A percentile compares a stretch with the other conserved stretches of the same genome.
Conservation (phyloP, 1,284 basidiomycete genomes). For the Vanrija pseudolonga region DNA sequence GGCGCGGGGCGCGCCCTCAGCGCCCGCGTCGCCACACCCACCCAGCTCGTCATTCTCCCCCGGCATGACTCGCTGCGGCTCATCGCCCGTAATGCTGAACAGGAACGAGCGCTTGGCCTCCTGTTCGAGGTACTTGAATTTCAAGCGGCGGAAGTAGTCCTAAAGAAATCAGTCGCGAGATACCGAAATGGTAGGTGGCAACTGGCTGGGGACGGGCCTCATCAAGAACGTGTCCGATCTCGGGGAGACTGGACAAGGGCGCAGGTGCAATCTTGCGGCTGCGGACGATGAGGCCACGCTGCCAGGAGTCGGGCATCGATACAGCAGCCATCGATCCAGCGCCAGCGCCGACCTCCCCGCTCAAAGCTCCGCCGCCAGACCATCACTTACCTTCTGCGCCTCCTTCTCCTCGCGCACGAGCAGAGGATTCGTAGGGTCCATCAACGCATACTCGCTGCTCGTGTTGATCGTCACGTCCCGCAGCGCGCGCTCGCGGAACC, state of each 20-base stretch:
- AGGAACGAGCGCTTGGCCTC: constrained; percentile 82
- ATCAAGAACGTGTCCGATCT: no score
- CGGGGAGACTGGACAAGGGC: no score
- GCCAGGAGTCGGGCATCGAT: no score
- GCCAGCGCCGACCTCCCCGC: background rate
- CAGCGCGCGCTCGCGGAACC: constrained; percentile 33
- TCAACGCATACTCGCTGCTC: constrained; percentile 10
- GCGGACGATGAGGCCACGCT: no score
- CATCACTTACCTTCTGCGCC: constrained; percentile 34
- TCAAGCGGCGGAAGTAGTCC: constrained; percentile 74
- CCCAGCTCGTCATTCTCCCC: constrained; percentile 65
- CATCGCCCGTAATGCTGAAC: constrained; percentile 72
- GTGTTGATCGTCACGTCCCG: constrained; percentile 24
- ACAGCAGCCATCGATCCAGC: no score
- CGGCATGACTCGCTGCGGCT: constrained; percentile 67
- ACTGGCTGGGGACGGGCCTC: no score
- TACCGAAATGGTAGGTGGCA: background rate
- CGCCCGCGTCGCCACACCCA: constrained; percentile 15
- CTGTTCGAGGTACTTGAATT: constrained; percentile 79
- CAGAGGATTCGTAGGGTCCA: constrained; percentile 41
- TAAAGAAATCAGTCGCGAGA: constrained; percentile 33
- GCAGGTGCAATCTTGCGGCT: no score
- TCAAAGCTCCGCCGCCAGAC: background rate
- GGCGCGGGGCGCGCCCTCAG: background rate
- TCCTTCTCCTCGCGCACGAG: constrained; percentile 39